Evolutionary conservation across 176 grass and related monocot genomes (phyloP), one percentile per base, ranked within the genome.

Genomic region (Cymbopogon citratus): DNA sequence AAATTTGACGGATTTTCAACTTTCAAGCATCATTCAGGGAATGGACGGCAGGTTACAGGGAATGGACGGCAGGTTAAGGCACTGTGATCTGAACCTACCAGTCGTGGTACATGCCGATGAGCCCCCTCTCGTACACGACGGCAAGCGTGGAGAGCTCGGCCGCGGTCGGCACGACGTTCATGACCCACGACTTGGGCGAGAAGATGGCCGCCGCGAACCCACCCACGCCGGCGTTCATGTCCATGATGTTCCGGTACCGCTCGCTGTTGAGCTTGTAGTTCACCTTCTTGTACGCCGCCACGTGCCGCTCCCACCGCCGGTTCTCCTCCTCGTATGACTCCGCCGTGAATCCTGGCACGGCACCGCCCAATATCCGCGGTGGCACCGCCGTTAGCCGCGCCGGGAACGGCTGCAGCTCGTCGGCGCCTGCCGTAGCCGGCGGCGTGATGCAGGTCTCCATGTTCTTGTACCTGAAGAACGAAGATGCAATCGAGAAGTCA

Each of bases 171-270:
- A 98, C 90, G 21, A 98, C 90, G 69, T 95, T 98, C 90, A 98
- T 98, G 43, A 95, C 92, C 96, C 92, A 95, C 19, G 94, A 81
- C 77, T 88, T 92, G 29, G 90, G 79, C 3, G 92, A 93, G 66
- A 93, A 94, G 16, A 98, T 79, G 0, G 92, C 86, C 0, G 90
- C 88, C 0, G 95, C 95, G 71, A 98, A 98, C 31, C 88, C 83
- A 7, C 96, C 96, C n/a, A 98, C 80, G 70, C 96, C 96, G 21
- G 96, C 90, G 66, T 95, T 95, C 96, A 98, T 95, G 84, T 98
- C 96, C 92, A 98, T 84, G 71, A 98, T 83, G 75, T 95, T 95
- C 63, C 92, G 82, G 64, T 95, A 98, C 75, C 92, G 65, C 6
- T 82, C 89, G 1, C 63, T 78, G 56, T 65, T 83, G 0, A 98